These are phyloP conservation scores for Verticillium alfalfae DNA, from an alignment of 2,329 filamentous ascomycete species.

Conservation along the genomic window DNA sequence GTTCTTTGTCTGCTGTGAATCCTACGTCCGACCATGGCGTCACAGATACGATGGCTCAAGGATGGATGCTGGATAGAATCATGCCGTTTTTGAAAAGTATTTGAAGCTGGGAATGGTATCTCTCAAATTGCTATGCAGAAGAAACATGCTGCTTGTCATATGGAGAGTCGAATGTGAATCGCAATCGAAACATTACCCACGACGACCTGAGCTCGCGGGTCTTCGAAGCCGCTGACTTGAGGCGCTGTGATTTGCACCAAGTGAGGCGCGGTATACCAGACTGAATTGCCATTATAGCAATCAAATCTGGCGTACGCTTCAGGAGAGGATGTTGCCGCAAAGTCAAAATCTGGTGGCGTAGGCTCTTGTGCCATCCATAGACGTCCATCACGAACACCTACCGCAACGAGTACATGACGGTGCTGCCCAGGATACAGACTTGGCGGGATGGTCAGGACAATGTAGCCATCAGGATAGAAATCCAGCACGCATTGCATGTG, in stretches of 20 bases:
- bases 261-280: not conserved
- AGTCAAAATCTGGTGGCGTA: not conserved
- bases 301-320: not conserved
- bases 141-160: not conserved
- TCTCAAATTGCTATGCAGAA: not conserved
- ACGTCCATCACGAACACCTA: not conserved
- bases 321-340: not conserved
- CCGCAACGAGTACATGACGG: not conserved
- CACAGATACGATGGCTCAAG: slow-evolving; percentile 32
- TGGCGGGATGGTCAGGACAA: not conserved
- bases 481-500: not conserved
- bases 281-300: not conserved
- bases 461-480: not conserved
- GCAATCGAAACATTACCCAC: not conserved
- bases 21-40: slow-evolving; percentile 47
- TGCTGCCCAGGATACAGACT: not conserved
- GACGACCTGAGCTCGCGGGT: not conserved
- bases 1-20: slow-evolving; percentile 44
- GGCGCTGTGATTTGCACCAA: not conserved
- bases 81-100: slow-evolving; percentile 32
- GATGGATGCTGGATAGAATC: slow-evolving; percentile 43
- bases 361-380: not conserved
- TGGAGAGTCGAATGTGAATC: not conserved
- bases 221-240: not conserved
- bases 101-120: not conserved